phyloP scores from a whole-genome alignment of 495 filamentous ascomycete genomes.

The Tuber indicum region DNA sequence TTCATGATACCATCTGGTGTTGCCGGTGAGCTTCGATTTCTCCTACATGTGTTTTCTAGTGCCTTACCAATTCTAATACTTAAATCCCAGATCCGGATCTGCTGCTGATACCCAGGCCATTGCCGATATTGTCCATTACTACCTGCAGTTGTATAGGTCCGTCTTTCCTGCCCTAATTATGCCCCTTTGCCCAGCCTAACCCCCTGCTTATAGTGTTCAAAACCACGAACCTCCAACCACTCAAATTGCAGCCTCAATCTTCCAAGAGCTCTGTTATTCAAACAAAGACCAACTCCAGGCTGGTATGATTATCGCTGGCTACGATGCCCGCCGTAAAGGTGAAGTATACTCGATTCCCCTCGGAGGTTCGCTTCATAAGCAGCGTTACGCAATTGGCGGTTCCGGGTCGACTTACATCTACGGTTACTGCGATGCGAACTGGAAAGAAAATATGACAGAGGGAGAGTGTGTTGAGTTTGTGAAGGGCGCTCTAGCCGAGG shows the following conservation, averaged over 20 bases:
- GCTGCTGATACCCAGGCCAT: conserved; percentile 97
- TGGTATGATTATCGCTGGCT: conserved; percentile 95
- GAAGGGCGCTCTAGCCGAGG: conserved; percentile 79
- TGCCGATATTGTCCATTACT: conserved; percentile 94
- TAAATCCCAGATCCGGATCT: conserved; percentile 61
- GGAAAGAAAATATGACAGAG: conserved; percentile 93
- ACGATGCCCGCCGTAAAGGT: conserved; percentile 85
- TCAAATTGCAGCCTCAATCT: conserved; percentile 85
- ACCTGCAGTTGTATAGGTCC: conserved; percentile 75
- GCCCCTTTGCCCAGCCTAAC: conserved; percentile 11
- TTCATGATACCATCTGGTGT: conserved; percentile 99
- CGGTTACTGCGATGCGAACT: conserved; percentile 94
- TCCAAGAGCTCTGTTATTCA: conserved; percentile 94
- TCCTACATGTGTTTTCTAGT: not conserved
- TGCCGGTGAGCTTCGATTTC: conserved; percentile 52
- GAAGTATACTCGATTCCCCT: conserved; percentile 96
- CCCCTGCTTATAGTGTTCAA: conserved; percentile 49
- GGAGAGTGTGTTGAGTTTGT: conserved; percentile 88
- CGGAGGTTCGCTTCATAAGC: conserved; percentile 95
- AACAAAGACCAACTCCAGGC: conserved; percentile 95
- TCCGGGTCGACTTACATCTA: conserved; percentile 99
- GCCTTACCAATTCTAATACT: not conserved
- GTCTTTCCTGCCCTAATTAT: conserved; percentile 8
- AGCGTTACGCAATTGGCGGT: conserved; percentile 89
- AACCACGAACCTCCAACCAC: conserved; percentile 87